Conservation (phyloP, 2,329 filamentous ascomycete genomes). For the Diaporthe velutina region DNA sequence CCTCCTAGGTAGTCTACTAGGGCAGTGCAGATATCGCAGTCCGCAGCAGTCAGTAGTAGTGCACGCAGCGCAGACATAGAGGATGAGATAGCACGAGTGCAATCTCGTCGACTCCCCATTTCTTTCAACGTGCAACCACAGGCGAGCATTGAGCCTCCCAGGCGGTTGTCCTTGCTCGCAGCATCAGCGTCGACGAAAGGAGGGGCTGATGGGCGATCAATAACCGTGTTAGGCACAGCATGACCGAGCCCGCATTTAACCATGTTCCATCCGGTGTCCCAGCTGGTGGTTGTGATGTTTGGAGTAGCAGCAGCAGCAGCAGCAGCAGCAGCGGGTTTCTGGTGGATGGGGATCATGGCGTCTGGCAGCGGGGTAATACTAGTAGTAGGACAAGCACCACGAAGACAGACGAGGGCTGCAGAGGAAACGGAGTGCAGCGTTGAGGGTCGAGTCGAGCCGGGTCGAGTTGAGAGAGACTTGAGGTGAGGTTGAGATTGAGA, state of each 20-base stretch:
- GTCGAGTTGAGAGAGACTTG: neutral
- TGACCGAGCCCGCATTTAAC: conserved; percentile 24
- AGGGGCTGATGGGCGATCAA: conserved; percentile 18
- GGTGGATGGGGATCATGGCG: neutral
- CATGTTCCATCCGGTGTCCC: neutral
- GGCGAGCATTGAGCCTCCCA: neutral
- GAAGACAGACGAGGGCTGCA: neutral
- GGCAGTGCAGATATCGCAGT: neutral
- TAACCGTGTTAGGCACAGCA: conserved; percentile 15
- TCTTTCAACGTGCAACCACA: neutral
- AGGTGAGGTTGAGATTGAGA: conserved; percentile 7
- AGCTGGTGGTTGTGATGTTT: conserved; percentile 12
- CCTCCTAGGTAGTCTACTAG: neutral
- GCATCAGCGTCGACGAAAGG: neutral
- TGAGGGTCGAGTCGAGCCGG: neutral
- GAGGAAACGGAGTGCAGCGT: neutral
- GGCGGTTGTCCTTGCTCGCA: neutral
- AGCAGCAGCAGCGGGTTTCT: neutral
- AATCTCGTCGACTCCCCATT: neutral
- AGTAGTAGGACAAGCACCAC: neutral
- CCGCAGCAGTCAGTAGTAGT: neutral
- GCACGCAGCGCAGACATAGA: neutral
- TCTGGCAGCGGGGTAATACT: neutral
- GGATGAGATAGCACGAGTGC: neutral
- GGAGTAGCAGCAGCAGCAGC: neutral